Evolutionary conservation across 345 rosid species (phyloP).

Genomic region (Populus davidiana): DNA sequence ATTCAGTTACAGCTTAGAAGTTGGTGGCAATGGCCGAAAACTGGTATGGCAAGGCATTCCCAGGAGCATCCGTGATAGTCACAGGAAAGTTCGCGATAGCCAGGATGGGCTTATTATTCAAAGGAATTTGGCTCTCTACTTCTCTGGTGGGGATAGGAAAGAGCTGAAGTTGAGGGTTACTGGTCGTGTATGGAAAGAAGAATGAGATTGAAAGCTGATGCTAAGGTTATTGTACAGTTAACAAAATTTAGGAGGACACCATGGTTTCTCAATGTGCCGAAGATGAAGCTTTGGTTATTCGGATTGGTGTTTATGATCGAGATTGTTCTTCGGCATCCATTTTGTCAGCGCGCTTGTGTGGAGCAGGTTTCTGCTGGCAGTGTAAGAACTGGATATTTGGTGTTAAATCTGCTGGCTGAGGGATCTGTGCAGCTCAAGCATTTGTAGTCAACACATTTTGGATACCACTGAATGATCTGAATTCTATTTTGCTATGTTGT

Average conservation of each 20-base stretch:
- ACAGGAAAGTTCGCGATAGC: slow-evolving; percentile 83
- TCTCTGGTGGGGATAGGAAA: slow-evolving; percentile 73
- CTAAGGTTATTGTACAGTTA: slow-evolving; percentile 23
- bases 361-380: background rate
- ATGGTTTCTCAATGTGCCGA: slow-evolving; percentile 3
- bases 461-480: background rate
- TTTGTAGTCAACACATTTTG: background rate
- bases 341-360: background rate
- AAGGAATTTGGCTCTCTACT: slow-evolving; percentile 77
- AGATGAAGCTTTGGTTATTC: slow-evolving; percentile 18
- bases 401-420: background rate
- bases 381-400: slow-evolving; percentile 2
- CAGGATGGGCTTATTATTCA: slow-evolving; percentile 79
- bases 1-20: slow-evolving; percentile 80
- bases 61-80: slow-evolving; percentile 82
- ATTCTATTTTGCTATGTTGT: background rate
- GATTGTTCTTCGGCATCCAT: background rate
- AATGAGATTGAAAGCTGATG: slow-evolving; percentile 28
- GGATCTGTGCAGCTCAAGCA: background rate
- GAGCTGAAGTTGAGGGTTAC: slow-evolving; percentile 83
- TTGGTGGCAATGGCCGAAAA: slow-evolving; percentile 71
- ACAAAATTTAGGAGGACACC: background rate
- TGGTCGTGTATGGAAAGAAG: slow-evolving; percentile 87
- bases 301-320: slow-evolving; percentile 4
- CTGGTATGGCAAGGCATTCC: slow-evolving; percentile 86